Percentiles rank a stretch among this genome's conserved stretches.
Conservation (phyloP, 2,329 filamentous ascomycete species). For the Albophoma yamanashiensis region DNA sequence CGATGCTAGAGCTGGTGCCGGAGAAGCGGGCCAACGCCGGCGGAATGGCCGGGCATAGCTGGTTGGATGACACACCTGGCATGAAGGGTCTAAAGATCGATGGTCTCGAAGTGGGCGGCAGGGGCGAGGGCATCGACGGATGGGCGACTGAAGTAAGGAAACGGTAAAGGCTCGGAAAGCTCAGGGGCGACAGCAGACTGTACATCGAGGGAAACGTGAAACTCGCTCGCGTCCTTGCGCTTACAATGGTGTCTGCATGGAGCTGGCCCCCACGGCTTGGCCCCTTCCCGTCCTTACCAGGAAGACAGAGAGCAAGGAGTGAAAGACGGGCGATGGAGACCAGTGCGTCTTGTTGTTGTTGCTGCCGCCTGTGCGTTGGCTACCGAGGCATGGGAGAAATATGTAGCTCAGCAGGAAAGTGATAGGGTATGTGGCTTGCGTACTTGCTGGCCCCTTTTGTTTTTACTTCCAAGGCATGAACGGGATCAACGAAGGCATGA, state of each 20-base stretch:
- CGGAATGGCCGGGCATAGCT: conserved; percentile 80
- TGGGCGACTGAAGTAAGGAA: conserved; percentile 87
- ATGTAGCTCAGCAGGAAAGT: neutral
- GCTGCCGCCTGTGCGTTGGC: neutral
- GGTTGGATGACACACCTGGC: conserved; percentile 75
- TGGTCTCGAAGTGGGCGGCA: conserved; percentile 64
- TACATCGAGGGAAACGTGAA: neutral
- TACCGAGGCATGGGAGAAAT: neutral
- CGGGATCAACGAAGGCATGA: neutral
- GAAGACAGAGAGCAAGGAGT: neutral
- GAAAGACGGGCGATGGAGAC: neutral
- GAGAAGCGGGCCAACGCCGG: conserved; percentile 89
- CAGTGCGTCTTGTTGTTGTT: neutral
- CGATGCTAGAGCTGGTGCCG: conserved; percentile 84
- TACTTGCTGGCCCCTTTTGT: neutral
- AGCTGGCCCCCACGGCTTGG: neutral
- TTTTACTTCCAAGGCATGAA: neutral
- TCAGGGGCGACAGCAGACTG: conserved; percentile 1
- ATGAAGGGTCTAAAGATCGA: conserved; percentile 75
- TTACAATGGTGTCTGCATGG: neutral
- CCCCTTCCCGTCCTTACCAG: neutral
- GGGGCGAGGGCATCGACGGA: conserved; percentile 86
- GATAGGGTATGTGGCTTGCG: neutral
- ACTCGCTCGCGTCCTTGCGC: neutral
- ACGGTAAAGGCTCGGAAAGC: conserved; percentile 37